Evolutionary conservation across 2,329 filamentous ascomycete species (phyloP).

Genomic region (Xylariaceae sp.): DNA sequence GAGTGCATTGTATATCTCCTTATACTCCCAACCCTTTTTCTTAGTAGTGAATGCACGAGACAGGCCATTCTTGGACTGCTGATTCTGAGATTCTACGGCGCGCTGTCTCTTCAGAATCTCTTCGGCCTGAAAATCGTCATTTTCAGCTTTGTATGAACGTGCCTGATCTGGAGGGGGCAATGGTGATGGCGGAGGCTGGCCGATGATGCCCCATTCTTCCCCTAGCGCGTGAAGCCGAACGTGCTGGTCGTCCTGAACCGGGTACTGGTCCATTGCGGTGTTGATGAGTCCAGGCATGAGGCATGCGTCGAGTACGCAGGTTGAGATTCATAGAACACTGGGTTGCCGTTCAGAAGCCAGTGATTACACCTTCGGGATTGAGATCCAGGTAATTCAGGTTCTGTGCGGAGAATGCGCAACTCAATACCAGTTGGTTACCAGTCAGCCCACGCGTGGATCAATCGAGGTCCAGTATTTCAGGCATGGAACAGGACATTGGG

Average conservation of each 20-base stretch:
- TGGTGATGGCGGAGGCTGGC: constrained; percentile 34
- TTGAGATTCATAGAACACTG: too few species aligned
- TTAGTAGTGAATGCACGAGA: constrained; percentile 43
- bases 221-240: constrained; percentile 47
- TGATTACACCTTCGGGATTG: too few species aligned
- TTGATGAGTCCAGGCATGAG: background rate
- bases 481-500: too few species aligned
- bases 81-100: constrained; percentile 24
- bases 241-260: constrained; percentile 34
- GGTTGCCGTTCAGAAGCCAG: too few species aligned
- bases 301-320: too few species aligned
- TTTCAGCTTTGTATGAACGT: constrained; percentile 39
- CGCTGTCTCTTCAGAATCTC: constrained; percentile 47
- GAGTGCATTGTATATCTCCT: constrained; percentile 49
- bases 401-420: too few species aligned
- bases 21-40: constrained; percentile 48
- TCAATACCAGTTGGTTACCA: too few species aligned
- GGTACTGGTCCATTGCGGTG: constrained; percentile 19
- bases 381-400: too few species aligned
- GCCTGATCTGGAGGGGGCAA: constrained; percentile 38
- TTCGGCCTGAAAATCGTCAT: constrained; percentile 50
- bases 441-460: too few species aligned
- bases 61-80: constrained; percentile 35
- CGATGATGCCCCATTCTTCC: constrained; percentile 44
- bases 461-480: too few species aligned